Conservation (phyloP, 2,329 filamentous ascomycete genomes). For the Aspergillus bombycis region DNA sequence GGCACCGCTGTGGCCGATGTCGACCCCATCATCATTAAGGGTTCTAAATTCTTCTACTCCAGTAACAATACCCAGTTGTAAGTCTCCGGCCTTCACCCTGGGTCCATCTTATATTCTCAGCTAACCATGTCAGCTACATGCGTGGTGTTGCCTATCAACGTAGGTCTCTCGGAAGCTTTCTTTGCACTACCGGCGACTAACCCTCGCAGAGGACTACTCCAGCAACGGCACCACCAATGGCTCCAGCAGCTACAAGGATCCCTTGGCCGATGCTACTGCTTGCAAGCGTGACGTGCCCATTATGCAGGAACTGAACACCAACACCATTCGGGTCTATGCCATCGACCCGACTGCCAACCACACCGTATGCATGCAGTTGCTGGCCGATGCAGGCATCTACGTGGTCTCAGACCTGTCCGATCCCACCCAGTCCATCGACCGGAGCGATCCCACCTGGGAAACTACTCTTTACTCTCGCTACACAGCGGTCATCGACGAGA, state of each 20-base stretch:
- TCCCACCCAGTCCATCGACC: slow-evolving; percentile 80
- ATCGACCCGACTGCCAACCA: slow-evolving; percentile 80
- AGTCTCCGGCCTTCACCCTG: not conserved
- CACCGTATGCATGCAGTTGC: slow-evolving; percentile 76
- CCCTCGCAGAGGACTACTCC: slow-evolving; percentile 58
- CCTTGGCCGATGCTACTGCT: slow-evolving; percentile 68
- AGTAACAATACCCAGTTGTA: slow-evolving; percentile 71
- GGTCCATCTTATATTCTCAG: not conserved
- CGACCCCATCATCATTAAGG: slow-evolving; percentile 61
- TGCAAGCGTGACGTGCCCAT: slow-evolving; percentile 86
- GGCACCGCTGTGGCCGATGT: slow-evolving; percentile 55
- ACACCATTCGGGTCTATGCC: slow-evolving; percentile 91
- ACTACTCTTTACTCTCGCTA: slow-evolving; percentile 76
- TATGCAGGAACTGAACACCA: slow-evolving; percentile 76
- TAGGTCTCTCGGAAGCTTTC: slow-evolving; percentile 1
- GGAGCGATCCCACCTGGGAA: slow-evolving; percentile 77
- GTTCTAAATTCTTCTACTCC: slow-evolving; percentile 84
- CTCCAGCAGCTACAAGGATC: slow-evolving; percentile 70
- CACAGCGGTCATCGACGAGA: slow-evolving; percentile 75
- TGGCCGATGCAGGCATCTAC: slow-evolving; percentile 86
- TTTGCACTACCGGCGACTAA: not conserved
- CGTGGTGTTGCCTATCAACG: slow-evolving; percentile 90
- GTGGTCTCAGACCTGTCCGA: slow-evolving; percentile 87
- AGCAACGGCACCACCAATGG: slow-evolving; percentile 52
- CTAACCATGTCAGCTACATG: slow-evolving; percentile 61